Evolutionary conservation across 345 rosid genomes (phyloP), one percentile per base, ranked within the genome.

Genomic region (Durio zibethinus): DNA sequence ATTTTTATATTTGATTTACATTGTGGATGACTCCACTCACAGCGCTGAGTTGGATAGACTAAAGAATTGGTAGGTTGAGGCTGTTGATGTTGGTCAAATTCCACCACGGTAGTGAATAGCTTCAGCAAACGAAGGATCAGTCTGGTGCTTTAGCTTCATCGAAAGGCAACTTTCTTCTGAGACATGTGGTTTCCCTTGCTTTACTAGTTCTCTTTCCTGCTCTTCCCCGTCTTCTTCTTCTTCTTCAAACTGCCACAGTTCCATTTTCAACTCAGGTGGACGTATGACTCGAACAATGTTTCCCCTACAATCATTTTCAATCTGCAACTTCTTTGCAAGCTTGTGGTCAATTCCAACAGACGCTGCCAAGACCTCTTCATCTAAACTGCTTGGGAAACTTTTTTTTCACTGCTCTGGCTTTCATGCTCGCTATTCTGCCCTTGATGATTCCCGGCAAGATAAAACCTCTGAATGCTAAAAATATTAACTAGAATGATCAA

Each of bases 401-500:
- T 86, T 89, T 86, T 83, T 72, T 85, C 83, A 87, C 87, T 57
- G 75, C 71, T 5, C 16, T 47, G 52, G 18, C 4, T 47, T 3
- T 84, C 66, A 35, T 74, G 69, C 54, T 72, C 33, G 43, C 83
- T 66, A 36, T 72, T 73, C 45, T 72, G 80, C 0, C 84, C 82
- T 77, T 77, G 76, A 69, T 86, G 92, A 87, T 85, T 89, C 21
- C 95, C 92, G 20, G 91, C 92, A 35, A 91, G 74, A 68, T 78
- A 67, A 85, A 88, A 89, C 25, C 80, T 79, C 93, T 90, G 56
- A 15, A 69, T 0, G 8, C 0, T 74, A 56, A 45, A 47, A 21
- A 64, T 15, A 80, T 27, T 29, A 61, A 76, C 48, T 0, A 74
- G 7, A 40, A 21, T 47, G 29, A 23, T 27, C 9, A 65, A 29